phyloP scores from a whole-genome alignment of 2,329 filamentous ascomycete genomes.

The Microdochium nivale region DNA sequence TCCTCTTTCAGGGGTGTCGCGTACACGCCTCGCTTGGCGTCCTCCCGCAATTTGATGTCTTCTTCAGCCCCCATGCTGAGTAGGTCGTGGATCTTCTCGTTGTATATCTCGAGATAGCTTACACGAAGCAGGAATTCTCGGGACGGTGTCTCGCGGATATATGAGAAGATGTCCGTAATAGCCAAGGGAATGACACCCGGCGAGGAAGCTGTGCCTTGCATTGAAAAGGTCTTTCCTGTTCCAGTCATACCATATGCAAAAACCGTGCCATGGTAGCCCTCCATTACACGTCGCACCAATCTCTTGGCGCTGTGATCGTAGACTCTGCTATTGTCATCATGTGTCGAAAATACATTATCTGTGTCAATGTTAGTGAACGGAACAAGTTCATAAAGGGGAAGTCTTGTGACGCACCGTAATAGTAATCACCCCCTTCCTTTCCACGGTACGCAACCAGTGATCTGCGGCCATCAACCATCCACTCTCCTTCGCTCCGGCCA shows the following conservation, averaged over 20 bases:
- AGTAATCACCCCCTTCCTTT: slow-evolving; percentile 85
- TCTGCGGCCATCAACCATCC: slow-evolving; percentile 81
- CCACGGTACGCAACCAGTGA: slow-evolving; percentile 77
- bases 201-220: slow-evolving; percentile 94
- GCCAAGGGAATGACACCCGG: slow-evolving; percentile 95
- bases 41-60: slow-evolving; percentile 94
- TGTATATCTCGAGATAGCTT: slow-evolving; percentile 98
- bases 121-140: slow-evolving; percentile 91
- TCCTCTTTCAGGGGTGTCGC: slow-evolving; percentile 94
- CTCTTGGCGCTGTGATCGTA: slow-evolving; percentile 94
- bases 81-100: slow-evolving; percentile 93
- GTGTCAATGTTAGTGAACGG: slow-evolving; percentile 6
- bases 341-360: slow-evolving; percentile 95
- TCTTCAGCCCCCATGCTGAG: slow-evolving; percentile 69
- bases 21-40: slow-evolving; percentile 93
- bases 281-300: slow-evolving; percentile 92
- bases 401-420: slow-evolving; percentile 59
- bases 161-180: slow-evolving; percentile 98
- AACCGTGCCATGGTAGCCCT: slow-evolving; percentile 96
- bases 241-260: slow-evolving; percentile 99
- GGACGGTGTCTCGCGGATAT: slow-evolving; percentile 92
- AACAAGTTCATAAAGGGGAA: neutral
- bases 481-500: slow-evolving; percentile 64
- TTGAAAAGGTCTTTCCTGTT: slow-evolving; percentile 97
- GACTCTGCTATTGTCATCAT: slow-evolving; percentile 89